Percentiles rank a stretch among this genome's conserved stretches.
Conservation (phyloP, 257 asterid genomes). For the Jaltomata sinuosa region DNA sequence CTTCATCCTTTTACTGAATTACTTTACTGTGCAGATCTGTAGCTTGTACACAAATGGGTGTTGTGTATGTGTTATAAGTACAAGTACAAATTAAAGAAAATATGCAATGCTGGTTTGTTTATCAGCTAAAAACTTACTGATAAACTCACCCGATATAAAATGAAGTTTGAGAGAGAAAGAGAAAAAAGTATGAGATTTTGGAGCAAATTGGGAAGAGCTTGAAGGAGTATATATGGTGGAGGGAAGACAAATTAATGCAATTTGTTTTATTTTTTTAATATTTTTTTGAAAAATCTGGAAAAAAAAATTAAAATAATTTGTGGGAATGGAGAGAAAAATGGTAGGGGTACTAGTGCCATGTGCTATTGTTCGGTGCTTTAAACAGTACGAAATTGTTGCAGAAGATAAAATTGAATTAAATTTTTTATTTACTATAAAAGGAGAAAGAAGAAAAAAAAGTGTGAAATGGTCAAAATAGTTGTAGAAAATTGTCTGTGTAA, state of each 20-base stretch:
- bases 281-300: neutral
- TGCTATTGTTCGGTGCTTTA: slow-evolving; percentile 69
- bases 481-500: slow-evolving; percentile 7
- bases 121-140: slow-evolving; percentile 22
- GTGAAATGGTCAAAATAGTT: slow-evolving; percentile 18
- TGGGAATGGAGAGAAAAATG: neutral
- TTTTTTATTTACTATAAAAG: slow-evolving; percentile 14
- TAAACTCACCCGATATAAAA: slow-evolving; percentile 9
- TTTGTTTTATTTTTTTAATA: slow-evolving; percentile 1
- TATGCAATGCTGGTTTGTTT: slow-evolving; percentile 14
- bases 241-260: slow-evolving; percentile 34
- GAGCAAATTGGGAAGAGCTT: slow-evolving; percentile 12
- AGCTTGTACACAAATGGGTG: slow-evolving; percentile 1
- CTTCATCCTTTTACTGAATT: slow-evolving; percentile 24
- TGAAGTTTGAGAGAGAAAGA: neutral
- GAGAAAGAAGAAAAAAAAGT: neutral
- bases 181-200: too few relatives aligned
- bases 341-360: slow-evolving; percentile 42
- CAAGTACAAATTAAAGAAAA: neutral
- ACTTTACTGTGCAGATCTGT: slow-evolving; percentile 22
- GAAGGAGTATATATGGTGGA: slow-evolving; percentile 59
- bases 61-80: neutral
- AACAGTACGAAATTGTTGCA: slow-evolving; percentile 14
- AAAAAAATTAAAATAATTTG: neutral
- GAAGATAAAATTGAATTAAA: neutral